Evolutionary conservation across 2,329 filamentous ascomycete species (phyloP), one percentile per base, ranked within the genome.

Genomic region (Sclerotinia glacialis): DNA sequence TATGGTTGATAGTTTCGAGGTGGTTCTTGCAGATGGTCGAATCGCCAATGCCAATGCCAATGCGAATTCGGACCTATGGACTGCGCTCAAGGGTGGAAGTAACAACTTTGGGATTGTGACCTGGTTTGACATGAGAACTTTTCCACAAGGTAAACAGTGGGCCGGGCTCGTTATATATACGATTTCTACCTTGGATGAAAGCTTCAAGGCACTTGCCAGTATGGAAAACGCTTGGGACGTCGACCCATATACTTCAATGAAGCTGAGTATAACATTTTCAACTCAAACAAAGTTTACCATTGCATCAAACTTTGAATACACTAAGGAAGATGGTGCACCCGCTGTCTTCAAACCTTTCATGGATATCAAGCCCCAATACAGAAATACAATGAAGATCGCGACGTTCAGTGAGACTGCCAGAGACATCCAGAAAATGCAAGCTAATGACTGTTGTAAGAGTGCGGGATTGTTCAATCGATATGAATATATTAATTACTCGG

Each of bases 61-160:
- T 0, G 44, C 62, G 12, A 76, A 86, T 69, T 69, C 78, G 0
- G 84, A 86, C 63, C 77, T 88, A 9, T 86, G 78, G 75, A 79
- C 77, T 70, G 83, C 81, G 0, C 79, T 87, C 5, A 81, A 82
- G 62, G 85, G 85, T 8, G 85, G 85, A n/a, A 46, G 47, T 1
- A 64, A 56, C 8, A 56, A 64, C 26, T 64, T 83, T 68, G 85
- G 83, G 42, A 78, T 84, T 66, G 79, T 83, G 12, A 82, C 81
- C 8, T 76, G 77, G 8, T 83, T 82, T 70, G 73, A 80, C 14
- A 73, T 85, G 16, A 75, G 79, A 69, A 79, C 79, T 0, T 78
- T 65, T 42, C 58, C 54, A n/a, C 56, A 67, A 49, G 62, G 64
- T 6, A 52, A 60, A n/a, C 31, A 69, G 31, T 72, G 64, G 69